Evolutionary conservation across 805 yeast species (phyloP).

Genomic region (Tetrapisispora iriomotensis): DNA sequence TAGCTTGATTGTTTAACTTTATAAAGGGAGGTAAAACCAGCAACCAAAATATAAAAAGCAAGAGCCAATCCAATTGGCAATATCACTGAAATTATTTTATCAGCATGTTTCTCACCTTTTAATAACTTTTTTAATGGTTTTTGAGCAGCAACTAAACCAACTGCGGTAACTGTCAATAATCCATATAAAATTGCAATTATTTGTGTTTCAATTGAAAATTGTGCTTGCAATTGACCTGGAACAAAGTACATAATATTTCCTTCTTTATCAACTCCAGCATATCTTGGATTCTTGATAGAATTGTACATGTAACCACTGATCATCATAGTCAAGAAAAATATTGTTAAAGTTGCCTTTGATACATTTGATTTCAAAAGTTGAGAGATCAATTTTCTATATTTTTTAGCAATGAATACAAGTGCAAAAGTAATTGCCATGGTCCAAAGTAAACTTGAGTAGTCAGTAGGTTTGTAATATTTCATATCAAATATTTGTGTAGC

Average conservation of each 20-base stretch:
- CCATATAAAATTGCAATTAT: constrained; percentile 69
- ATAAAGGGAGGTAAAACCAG: constrained; percentile 58
- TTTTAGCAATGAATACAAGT: constrained; percentile 28
- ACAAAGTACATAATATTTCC: constrained; percentile 44
- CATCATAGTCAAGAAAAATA: constrained; percentile 63
- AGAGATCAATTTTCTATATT: constrained; percentile 29
- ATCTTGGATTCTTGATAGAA: constrained; percentile 61
- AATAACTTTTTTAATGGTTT: constrained; percentile 30
- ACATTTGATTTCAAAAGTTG: constrained; percentile 40
- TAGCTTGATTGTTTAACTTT: constrained; percentile 62
- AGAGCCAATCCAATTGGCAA: constrained; percentile 38
- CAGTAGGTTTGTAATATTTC: constrained; percentile 28
- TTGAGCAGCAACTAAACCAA: constrained; percentile 48
- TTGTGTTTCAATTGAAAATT: constrained; percentile 85
- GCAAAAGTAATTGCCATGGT: constrained; percentile 30
- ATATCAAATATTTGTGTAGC: constrained; percentile 22
- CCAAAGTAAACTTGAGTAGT: constrained; percentile 31
- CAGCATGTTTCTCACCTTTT: constrained; percentile 24
- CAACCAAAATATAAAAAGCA: constrained; percentile 46
- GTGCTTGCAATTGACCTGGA: constrained; percentile 59
- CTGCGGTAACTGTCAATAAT: constrained; percentile 46
- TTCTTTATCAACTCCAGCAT: constrained; percentile 34
- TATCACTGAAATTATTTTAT: constrained; percentile 33
- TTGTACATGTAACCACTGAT: constrained; percentile 91
- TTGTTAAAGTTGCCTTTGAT: constrained; percentile 58